phyloP scores from a whole-genome alignment of 2,329 filamentous ascomycete species.

The Trichoderma aggressivum region DNA sequence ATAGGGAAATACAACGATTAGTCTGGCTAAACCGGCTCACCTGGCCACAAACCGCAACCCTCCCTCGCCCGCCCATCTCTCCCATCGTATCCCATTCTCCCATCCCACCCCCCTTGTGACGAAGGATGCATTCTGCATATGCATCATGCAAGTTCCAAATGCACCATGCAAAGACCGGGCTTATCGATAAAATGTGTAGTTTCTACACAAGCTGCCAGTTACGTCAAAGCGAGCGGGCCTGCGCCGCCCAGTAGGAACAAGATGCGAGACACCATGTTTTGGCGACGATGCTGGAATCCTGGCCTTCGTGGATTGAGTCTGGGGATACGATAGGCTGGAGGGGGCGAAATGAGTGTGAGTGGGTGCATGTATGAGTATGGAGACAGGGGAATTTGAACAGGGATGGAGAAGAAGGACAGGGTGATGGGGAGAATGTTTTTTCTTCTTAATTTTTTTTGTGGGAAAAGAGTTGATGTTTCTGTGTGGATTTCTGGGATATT shows the following conservation, averaged over 20 bases:
- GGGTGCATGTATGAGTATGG: not conserved
- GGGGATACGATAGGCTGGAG: not conserved
- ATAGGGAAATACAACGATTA: not conserved
- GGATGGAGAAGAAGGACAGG: not conserved
- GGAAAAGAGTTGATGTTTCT: not conserved
- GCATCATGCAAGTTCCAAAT: constrained; percentile 6
- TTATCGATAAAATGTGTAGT: constrained; percentile 15
- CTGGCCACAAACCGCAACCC: constrained; percentile 7
- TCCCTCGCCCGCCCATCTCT: not conserved
- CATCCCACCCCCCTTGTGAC: not conserved
- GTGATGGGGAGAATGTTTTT: not conserved
- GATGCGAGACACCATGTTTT: not conserved
- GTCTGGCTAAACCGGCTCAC: not conserved
- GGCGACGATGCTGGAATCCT: not conserved
- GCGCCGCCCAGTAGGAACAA: not conserved
- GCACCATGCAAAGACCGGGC: not conserved
- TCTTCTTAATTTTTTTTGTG: not conserved
- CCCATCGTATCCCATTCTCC: not conserved
- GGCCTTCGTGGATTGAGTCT: not conserved
- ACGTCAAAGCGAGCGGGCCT: not conserved
- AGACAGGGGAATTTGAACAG: constrained; percentile 6
- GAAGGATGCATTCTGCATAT: constrained; percentile 10
- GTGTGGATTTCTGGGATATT: not conserved
- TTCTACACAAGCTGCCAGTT: constrained; percentile 4
- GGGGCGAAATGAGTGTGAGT: not conserved